These are phyloP conservation scores for Haplosporangium sp. DNA, from an alignment of 371 early-diverging fungal species.

Conservation along the genomic window DNA sequence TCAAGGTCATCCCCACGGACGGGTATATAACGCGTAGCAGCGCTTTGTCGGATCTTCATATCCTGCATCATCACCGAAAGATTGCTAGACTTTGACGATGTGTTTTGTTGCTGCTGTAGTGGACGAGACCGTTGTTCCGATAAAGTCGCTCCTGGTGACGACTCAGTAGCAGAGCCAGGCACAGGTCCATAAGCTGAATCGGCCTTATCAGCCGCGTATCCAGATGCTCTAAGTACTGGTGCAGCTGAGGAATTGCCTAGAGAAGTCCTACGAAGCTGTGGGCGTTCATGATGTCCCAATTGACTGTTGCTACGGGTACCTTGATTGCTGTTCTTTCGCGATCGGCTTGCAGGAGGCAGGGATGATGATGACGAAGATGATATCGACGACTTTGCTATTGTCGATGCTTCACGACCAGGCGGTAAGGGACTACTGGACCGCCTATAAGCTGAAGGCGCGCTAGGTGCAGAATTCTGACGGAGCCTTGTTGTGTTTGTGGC, in stretches of 20 bases:
- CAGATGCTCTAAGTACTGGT: not conserved
- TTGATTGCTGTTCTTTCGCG: not conserved
- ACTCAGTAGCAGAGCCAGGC: not conserved
- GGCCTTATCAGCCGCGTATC: not conserved
- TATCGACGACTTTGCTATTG: not conserved
- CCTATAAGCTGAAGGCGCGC: slow-evolving; percentile 2
- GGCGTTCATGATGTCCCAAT: not conserved
- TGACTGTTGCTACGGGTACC: too few relatives aligned
- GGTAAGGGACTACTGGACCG: slow-evolving; percentile 25
- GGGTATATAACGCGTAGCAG: slow-evolving; percentile 55
- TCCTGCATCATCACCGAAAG: slow-evolving; percentile 14
- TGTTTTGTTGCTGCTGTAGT: slow-evolving; percentile 17
- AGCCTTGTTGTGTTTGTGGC: slow-evolving; percentile 6
- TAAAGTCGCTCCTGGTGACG: too few relatives aligned
- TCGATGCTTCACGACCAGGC: not conserved
- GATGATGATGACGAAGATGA: not conserved
- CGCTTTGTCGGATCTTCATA: slow-evolving; percentile 25
- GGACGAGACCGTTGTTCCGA: slow-evolving; percentile 1
- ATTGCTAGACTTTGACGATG: slow-evolving; percentile 2
- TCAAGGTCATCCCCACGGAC: slow-evolving; percentile 66
- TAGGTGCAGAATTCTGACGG: slow-evolving; percentile 31
- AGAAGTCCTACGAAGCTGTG: not conserved
- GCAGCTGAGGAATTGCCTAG: not conserved
- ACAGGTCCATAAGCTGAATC: not conserved
- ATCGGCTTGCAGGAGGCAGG: not conserved